These are phyloP conservation scores for Silene vulgaris DNA, from an alignment of 179 eudicot genomes.

Conservation along the genomic window DNA sequence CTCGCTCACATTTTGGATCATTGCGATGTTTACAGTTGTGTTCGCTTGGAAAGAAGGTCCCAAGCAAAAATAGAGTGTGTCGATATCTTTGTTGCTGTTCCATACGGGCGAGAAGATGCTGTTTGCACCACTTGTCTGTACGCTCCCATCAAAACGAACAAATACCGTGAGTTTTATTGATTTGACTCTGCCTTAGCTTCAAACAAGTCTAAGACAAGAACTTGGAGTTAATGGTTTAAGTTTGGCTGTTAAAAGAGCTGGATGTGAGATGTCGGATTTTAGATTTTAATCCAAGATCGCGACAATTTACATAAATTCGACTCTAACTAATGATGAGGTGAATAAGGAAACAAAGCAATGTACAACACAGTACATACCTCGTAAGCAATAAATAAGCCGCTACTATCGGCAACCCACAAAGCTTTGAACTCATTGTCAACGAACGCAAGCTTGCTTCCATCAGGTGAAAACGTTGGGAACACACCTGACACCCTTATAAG, in stretches of 20 bases:
- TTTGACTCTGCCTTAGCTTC: too few species aligned
- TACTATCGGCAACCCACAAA: conserved; percentile 22
- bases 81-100: conserved; percentile 18
- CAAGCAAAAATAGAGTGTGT: conserved; percentile 21
- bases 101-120: conserved; percentile 19
- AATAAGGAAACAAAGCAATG: background rate
- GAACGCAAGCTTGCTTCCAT: conserved; percentile 31
- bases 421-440: conserved; percentile 27
- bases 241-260: too few species aligned
- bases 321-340: too few species aligned
- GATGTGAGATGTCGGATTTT: too few species aligned
- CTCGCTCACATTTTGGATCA: background rate
- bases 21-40: background rate
- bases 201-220: too few species aligned
- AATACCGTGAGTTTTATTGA: background rate
- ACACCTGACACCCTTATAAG: conserved; percentile 29
- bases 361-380: conserved; percentile 11
- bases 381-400: conserved; percentile 16
- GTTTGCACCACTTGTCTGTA: conserved; percentile 9
- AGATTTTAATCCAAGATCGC: too few species aligned
- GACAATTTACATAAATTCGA: too few species aligned
- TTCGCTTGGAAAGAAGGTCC: conserved; percentile 15
- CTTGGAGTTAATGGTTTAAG: too few species aligned
- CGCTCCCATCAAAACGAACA: background rate
- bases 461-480: conserved; percentile 27